Conservation (phyloP, 441 rosid species). For the Macaranga tanarius region DNA sequence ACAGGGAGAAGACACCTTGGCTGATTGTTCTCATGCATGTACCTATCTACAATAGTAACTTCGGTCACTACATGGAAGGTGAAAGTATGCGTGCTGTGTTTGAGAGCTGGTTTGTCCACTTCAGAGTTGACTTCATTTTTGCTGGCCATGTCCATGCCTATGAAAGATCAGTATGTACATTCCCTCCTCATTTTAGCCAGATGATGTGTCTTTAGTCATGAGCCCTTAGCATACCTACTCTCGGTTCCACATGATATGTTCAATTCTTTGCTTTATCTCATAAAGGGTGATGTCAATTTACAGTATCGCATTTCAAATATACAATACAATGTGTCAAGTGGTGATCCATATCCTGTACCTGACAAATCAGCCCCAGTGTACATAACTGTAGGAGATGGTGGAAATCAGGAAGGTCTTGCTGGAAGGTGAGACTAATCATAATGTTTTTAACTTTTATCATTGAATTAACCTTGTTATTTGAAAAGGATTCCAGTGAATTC, state of each 20-base stretch:
- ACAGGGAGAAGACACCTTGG: conserved; percentile 45
- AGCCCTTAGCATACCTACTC: background rate
- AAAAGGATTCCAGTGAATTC: background rate
- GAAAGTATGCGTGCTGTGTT: conserved; percentile 41
- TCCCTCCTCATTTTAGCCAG: background rate
- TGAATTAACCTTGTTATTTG: background rate
- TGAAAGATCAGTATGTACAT: conserved; percentile 39
- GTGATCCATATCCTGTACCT: conserved; percentile 57
- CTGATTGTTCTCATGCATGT: conserved; percentile 41
- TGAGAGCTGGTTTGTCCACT: conserved; percentile 36
- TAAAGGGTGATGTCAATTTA: conserved; percentile 4
- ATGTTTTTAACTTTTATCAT: background rate
- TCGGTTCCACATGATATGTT: background rate
- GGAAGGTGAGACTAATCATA: conserved; percentile 42
- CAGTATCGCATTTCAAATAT: conserved; percentile 79
- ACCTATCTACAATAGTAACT: conserved; percentile 35
- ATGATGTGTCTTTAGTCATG: background rate
- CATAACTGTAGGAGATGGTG: conserved; percentile 85
- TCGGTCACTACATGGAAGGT: conserved; percentile 39
- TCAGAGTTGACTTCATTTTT: conserved; percentile 37
- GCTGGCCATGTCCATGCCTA: conserved; percentile 51
- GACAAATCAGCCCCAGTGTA: conserved; percentile 78
- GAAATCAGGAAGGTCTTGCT: conserved; percentile 90
- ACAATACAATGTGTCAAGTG: conserved; percentile 60
- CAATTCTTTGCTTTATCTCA: conserved; percentile 6